Evolutionary conservation across 805 yeast genomes (phyloP).

Genomic region (Zygosaccharomyces rouxii): DNA sequence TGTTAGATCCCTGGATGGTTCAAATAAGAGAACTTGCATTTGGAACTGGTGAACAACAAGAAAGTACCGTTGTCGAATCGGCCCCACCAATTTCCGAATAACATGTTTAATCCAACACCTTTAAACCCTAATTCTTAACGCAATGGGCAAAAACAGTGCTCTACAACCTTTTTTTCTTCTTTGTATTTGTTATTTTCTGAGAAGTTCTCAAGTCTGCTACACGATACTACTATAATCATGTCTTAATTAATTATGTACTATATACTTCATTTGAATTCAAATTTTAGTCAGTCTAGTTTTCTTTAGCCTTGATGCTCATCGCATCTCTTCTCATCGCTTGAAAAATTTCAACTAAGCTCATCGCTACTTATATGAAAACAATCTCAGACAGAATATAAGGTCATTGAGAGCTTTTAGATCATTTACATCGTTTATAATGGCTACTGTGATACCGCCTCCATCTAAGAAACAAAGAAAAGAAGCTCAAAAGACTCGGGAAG

Average conservation of each 20-base stretch:
- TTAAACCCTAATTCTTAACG: neutral
- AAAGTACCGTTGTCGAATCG: conserved; percentile 1
- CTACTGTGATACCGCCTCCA: conserved; percentile 90
- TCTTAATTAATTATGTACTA: conserved; percentile 1
- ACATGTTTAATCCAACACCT: neutral
- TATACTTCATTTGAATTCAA: conserved; percentile 1
- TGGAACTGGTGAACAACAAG: conserved; percentile 37
- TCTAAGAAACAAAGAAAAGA: conserved; percentile 81
- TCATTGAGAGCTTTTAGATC: neutral
- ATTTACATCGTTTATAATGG: conserved; percentile 48
- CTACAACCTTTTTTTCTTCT: neutral
- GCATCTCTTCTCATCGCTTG: conserved; percentile 3
- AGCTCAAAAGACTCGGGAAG: conserved; percentile 77
- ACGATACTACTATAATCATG: neutral
- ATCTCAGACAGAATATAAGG: neutral
- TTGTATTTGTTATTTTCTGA: neutral
- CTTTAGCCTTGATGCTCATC: neutral
- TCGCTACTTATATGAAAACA: neutral
- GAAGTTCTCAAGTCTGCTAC: neutral
- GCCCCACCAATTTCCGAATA: conserved; percentile 1
- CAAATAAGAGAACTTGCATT: conserved; percentile 68
- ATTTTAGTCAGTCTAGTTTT: neutral
- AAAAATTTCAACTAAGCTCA: conserved; percentile 3
- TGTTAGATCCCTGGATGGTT: conserved; percentile 86
- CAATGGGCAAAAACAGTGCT: neutral